Base-by-base conservation (phyloP, 345 rosid species). In the Camelina laxa region DNA sequence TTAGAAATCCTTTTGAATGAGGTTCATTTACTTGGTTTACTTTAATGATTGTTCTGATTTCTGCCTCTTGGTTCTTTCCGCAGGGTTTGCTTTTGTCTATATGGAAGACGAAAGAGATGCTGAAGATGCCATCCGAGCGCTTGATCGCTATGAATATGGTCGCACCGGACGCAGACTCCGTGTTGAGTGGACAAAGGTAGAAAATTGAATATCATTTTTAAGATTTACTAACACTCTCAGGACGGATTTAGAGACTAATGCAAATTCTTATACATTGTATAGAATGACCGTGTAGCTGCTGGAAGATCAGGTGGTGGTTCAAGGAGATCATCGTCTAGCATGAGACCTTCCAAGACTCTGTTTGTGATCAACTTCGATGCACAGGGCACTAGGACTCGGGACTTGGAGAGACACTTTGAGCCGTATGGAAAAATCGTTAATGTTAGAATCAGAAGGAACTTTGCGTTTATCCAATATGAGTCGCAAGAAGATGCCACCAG, bases 101-200 rank as follows among this genome's bases (percentile, higher is more conserved):
- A 94, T 94, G 98, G 97, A 94, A 70, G 93, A 94, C 75, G 97
- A 94, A 80, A 91, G 92, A 75, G 97, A 94, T 85, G 98, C 95
- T 59, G 96, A 91, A 64, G 93, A 94, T 86, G 98, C 98, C n/a
- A 91, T 94, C 55, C 87, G 96, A 57, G 96, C 89, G 44, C 96
- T 94, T 71, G 96, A 94, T 49, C 84, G 87, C 47, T 66, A 76
- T 30, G 98, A 94, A 51, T 91, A 85, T 73, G 98, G 98, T 51
- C 89, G 88, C 13, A 90, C 90, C 80, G 97, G 98, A 42, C 95
- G 97, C 49, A 91, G 91, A 78, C 98, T 94, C 64, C 92, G 91
- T 75, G 98, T 90, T 54, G 97, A 94, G 77, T 94, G 98, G 98
- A 94, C 96, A n/a, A 94, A 90, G 89, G 98, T 91, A 48, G 63